Evolutionary conservation across 2,329 filamentous ascomycete species (phyloP), one percentile per base, ranked within the genome.

Genomic region (Colletotrichum endophyticum): DNA sequence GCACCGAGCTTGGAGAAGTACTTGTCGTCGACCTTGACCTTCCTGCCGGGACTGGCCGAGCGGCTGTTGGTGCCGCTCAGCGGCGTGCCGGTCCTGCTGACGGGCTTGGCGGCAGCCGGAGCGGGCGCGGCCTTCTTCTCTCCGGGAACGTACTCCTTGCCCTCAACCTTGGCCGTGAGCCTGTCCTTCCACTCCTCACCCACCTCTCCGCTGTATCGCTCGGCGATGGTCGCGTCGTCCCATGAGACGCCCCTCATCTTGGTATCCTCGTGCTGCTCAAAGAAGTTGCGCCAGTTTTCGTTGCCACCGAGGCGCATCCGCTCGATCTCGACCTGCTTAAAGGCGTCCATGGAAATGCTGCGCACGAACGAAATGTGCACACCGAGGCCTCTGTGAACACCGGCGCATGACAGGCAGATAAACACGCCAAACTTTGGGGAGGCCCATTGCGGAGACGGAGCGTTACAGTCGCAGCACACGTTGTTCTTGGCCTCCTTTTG

Each of bases 331-430:
- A 91, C 91, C 79, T 93, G 92, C 86, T 99, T 99, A 89, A 99
- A 99, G 73, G 96, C 96, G 87, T 99, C 97, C 97, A 99, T 99
- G 78, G 95, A 98, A 83, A 99, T 97, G 82, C 95, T 97, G 76
- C 97, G 94, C 79, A 99, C 96, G 87, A 99, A 99, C 84, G 96
- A 98, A 85, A 99, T 98, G 89, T 99, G 97, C 44, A 99, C 97
- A 77, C 97, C 97, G 34, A 99, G 92, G 5, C 96, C 96, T 78
- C 97, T 94, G 87, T 99, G 97, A 70, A 97, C 95, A 80, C 97
- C 97, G 39, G 96, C 96, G 88, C 97, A 99, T 78, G 94, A 95
- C 69, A 99, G 93, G 87, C 97, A 99, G 90, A 99, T 98, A 89
- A 99, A 99, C 85, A 98, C 95, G 83, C 96, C 96, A 84, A 99